Conservation (phyloP, 164 flowering plant species). For the Aristolochia contorta region DNA sequence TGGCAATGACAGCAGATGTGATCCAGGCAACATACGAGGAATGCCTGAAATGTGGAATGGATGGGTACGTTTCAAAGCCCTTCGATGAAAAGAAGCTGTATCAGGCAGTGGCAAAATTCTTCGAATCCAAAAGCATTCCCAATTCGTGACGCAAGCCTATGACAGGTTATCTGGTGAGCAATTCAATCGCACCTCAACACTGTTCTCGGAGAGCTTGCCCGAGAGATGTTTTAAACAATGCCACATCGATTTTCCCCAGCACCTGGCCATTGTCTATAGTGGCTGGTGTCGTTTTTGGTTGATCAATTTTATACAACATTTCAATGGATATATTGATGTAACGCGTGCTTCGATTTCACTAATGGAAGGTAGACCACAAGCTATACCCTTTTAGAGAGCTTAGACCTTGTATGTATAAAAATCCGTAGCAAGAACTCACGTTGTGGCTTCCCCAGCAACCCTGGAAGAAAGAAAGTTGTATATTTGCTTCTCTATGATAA, state of each 20-base stretch:
- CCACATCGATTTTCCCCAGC: background rate
- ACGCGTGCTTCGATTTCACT: background rate
- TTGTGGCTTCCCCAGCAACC: too few relatives aligned
- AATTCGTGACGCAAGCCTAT: background rate
- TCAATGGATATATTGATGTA: background rate
- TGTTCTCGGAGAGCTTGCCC: background rate
- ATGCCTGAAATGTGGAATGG: constrained; percentile 83
- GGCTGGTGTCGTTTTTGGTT: background rate
- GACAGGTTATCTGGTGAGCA: too few relatives aligned
- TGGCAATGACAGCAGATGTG: constrained; percentile 97
- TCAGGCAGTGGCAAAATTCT: constrained; percentile 66
- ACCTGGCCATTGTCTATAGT: too few relatives aligned
- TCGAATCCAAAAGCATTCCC: constrained; percentile 31
- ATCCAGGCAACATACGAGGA: constrained; percentile 79
- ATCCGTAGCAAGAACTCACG: constrained; percentile 3
- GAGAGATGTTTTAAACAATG: background rate
- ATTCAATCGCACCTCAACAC: background rate
- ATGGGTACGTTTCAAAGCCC: constrained; percentile 93
- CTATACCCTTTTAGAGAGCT: constrained; percentile 11
- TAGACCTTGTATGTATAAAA: constrained; percentile 14
- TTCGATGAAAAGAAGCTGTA: constrained; percentile 86
- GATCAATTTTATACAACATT: too few relatives aligned
- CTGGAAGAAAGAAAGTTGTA: background rate
- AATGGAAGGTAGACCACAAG: too few relatives aligned
- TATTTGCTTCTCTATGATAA: background rate